Evolutionary conservation across 2,329 filamentous ascomycete species (phyloP).

Genomic region (Cucurbitaria berberidis): DNA sequence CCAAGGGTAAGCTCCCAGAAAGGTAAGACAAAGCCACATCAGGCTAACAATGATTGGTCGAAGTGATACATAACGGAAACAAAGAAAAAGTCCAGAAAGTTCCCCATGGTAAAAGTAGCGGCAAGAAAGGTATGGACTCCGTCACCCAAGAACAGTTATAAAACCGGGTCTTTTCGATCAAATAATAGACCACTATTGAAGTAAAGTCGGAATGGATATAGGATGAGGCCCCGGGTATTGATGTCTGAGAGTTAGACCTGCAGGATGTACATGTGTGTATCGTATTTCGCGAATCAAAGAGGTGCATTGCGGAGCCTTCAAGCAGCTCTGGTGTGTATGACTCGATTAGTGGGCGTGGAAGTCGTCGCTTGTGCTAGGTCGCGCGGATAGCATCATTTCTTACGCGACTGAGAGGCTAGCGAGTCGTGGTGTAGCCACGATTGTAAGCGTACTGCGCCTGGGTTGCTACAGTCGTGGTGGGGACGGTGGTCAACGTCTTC

Average conservation of each 20-base stretch:
- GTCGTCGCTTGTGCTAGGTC: background rate
- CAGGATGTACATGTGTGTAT: background rate
- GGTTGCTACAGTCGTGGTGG: conserved; percentile 18
- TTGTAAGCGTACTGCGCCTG: conserved; percentile 28
- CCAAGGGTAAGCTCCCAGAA: background rate
- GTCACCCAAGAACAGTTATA: background rate
- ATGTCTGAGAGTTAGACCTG: background rate
- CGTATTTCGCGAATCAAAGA: background rate
- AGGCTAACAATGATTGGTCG: background rate
- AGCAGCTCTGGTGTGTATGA: background rate
- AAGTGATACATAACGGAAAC: background rate
- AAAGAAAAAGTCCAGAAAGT: background rate
- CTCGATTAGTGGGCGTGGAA: background rate
- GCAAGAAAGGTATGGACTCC: background rate
- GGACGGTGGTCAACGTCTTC: conserved; percentile 32
- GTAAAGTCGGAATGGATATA: background rate
- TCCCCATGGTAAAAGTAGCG: background rate
- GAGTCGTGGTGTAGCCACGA: conserved; percentile 27
- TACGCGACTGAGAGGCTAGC: conserved; percentile 17
- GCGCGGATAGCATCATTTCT: background rate
- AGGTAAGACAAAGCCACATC: background rate
- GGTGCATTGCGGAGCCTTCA: background rate
- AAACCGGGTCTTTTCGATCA: background rate
- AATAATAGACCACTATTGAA: background rate
- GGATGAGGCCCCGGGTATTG: background rate